Evolutionary conservation across 306 rosid genomes (phyloP).

Genomic region (Comarum palustre): DNA sequence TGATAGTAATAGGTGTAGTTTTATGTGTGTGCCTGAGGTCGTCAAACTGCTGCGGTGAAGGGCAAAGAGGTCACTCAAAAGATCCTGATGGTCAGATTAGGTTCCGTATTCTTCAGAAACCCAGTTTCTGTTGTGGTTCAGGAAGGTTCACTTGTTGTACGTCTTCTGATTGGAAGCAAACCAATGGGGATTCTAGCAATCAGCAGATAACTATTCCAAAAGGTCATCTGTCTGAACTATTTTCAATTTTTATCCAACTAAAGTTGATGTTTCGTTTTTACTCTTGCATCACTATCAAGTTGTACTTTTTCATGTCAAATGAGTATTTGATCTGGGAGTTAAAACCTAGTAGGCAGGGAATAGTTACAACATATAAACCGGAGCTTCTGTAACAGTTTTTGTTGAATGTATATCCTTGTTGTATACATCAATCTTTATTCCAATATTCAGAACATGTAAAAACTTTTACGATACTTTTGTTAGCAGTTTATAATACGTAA

Average conservation of each 20-base stretch:
- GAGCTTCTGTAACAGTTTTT: background rate
- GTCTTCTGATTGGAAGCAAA: constrained; percentile 61
- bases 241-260: background rate
- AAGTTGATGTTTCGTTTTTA: constrained; percentile 4
- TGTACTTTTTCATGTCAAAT: constrained; percentile 6
- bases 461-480: background rate
- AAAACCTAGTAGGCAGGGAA: background rate
- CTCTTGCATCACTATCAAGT: background rate
- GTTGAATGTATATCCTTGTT: background rate
- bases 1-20: constrained; percentile 51
- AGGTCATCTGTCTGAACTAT: constrained; percentile 46
- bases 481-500: background rate
- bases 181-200: constrained; percentile 56
- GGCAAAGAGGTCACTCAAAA: constrained; percentile 46
- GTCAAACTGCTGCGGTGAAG: constrained; percentile 48
- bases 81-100: constrained; percentile 52
- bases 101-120: constrained; percentile 82
- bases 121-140: constrained; percentile 85
- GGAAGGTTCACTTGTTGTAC: constrained; percentile 76
- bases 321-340: background rate
- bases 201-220: constrained; percentile 57
- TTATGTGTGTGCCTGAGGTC: constrained; percentile 59
- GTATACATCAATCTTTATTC: background rate
- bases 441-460: background rate
- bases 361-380: background rate